Base-by-base conservation (phyloP, 2,329 filamentous ascomycete genomes). In the Tothia fuscella region DNA sequence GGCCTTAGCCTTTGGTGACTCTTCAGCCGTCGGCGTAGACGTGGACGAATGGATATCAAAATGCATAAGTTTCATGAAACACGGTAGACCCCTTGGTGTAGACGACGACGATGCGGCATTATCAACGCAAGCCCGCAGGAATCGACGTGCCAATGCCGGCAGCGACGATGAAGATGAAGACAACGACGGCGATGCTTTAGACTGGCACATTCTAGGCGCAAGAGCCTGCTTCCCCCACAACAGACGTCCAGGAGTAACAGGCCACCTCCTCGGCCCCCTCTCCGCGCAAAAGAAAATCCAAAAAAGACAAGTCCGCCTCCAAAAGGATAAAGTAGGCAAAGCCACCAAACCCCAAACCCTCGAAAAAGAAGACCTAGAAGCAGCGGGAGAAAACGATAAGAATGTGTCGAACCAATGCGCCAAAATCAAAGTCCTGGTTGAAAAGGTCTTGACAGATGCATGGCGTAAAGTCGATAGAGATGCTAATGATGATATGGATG, bases 11-110 rank as follows among this genome's bases (percentile, higher is more conserved):
- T 69, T 85, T 22, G 87, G 87, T 5, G 80, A 81, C 51, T 65
- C 72, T 2, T 75, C 76, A 3, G 77, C 81, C 22, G 13, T 44
- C 38, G 85, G 87, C 6, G 65, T 98, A 17, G 88, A 96, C 53
- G 71, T 93, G 0, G 88, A 96, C 47, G 84, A 94, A 52, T 93
- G 96, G 53, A 76, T 96, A 12, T 82, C 83, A 1, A 93, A 93
- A 60, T 89, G 82, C 58, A 86, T 93, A 46, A 75, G 74, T 3
- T 96, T 83, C 56, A 95, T 96, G 86, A 77, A 76, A 14, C 54
- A 59, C 17, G 70, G 74, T 26, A 81, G 76, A 3, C 66, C 71
- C 12, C 42, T 47, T 1, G 46, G 31, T 6, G 72, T 71, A 9
- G 72, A 74, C 19, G 61, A 62, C 12, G 65, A 72, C 37, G 66